Percentiles rank a stretch among this genome's conserved stretches.
Conservation (phyloP, 2,329 filamentous ascomycete species). For the Calonectria pauciramosa region DNA sequence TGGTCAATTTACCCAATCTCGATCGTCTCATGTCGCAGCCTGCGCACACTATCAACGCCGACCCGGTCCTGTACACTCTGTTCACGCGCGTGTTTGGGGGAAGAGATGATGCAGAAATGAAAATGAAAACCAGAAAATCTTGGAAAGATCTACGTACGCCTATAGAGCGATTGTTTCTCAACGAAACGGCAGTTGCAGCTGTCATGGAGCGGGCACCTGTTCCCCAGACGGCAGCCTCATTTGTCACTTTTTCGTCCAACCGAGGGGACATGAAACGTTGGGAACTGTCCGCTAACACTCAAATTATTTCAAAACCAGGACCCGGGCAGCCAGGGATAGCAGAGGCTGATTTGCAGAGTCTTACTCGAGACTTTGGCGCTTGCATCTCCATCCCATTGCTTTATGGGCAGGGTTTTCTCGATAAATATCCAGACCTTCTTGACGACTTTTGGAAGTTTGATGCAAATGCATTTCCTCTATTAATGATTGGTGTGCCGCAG, state of each 20-base stretch:
- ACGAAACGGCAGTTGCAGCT: slow-evolving; percentile 36
- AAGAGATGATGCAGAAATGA: slow-evolving; percentile 16
- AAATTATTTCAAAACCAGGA: background rate
- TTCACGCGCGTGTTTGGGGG: slow-evolving; percentile 34
- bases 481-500: slow-evolving; percentile 37
- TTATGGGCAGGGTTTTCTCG: slow-evolving; percentile 39
- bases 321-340: background rate
- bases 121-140: slow-evolving; percentile 19
- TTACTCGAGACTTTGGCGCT: slow-evolving; percentile 39
- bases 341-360: slow-evolving; percentile 29
- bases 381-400: slow-evolving; percentile 40
- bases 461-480: slow-evolving; percentile 36
- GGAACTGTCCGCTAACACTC: slow-evolving; percentile 33
- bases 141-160: slow-evolving; percentile 26
- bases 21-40: slow-evolving; percentile 34
- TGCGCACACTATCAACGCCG: slow-evolving; percentile 26
- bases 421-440: slow-evolving; percentile 27
- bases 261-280: slow-evolving; percentile 30
- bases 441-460: slow-evolving; percentile 43
- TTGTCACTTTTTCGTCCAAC: slow-evolving; percentile 33
- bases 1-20: slow-evolving; percentile 31
- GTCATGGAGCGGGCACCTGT: slow-evolving; percentile 32
- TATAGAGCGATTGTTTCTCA: slow-evolving; percentile 37
- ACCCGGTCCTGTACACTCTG: slow-evolving; percentile 30
- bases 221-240: slow-evolving; percentile 24